Evolutionary conservation across 1,284 basidiomycete genomes (phyloP).

Genomic region (Melanopsichium pennsylvanicum): DNA sequence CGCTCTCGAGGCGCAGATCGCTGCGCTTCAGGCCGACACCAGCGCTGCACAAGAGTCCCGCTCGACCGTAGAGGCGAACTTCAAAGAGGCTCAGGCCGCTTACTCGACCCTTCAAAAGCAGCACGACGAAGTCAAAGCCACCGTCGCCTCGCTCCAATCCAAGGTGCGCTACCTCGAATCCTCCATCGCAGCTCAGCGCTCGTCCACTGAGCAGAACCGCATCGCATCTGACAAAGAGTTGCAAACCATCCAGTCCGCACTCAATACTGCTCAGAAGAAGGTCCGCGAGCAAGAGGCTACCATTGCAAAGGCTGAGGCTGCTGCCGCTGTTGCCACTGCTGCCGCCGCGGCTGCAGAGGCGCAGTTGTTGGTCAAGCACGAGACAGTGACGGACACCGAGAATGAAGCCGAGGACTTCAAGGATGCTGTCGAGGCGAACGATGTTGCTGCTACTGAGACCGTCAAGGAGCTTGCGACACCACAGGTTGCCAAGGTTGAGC

Average conservation of each 20-base stretch:
- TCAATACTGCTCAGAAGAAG: constrained; percentile 44
- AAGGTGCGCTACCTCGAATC: constrained; percentile 48
- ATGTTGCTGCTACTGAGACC: constrained; percentile 1
- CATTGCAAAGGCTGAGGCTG: constrained; percentile 34
- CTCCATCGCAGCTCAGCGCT: constrained; percentile 37
- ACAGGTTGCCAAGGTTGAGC: constrained; percentile 23
- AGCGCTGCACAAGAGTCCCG: constrained; percentile 9
- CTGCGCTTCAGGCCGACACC: constrained; percentile 3
- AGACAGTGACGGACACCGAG: constrained; percentile 34
- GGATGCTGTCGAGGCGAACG: constrained; percentile 30
- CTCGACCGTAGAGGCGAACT: constrained; percentile 15
- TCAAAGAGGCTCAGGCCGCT: constrained; percentile 19
- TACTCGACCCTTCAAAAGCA: constrained; percentile 35
- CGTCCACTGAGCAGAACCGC: constrained; percentile 44
- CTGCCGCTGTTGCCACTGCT: constrained; percentile 35
- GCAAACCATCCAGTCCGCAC: constrained; percentile 42
- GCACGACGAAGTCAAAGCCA: constrained; percentile 40
- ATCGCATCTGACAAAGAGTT: constrained; percentile 46
- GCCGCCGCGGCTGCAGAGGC: constrained; percentile 34
- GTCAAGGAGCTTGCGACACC: constrained; percentile 11
- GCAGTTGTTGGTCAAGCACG: constrained; percentile 36
- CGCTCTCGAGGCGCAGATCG: constrained; percentile 10
- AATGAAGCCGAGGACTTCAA: constrained; percentile 40
- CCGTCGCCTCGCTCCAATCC: constrained; percentile 33
- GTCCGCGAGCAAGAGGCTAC: constrained; percentile 41